Percentiles rank a stretch among this genome's conserved stretches.
Evolutionary conservation across 768 basidiomycete species (phyloP).

Genomic region (Russula ochroleuca): DNA sequence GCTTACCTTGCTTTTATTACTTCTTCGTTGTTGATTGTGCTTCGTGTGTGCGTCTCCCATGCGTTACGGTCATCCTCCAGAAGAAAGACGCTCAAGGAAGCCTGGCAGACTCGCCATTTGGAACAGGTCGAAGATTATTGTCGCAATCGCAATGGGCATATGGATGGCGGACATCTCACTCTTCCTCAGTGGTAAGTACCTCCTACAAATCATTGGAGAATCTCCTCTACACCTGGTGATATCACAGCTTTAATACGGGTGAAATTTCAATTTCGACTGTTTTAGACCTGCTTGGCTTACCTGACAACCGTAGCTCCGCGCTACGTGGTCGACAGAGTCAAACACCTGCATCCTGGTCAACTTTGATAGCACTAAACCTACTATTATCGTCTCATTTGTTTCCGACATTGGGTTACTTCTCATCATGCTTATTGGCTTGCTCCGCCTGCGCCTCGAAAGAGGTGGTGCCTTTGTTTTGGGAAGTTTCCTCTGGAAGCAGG

Average conservation of each 20-base stretch:
- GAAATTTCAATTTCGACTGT: neutral
- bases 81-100: neutral
- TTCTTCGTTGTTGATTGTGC: neutral
- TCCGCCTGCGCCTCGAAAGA: neutral
- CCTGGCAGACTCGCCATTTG: conserved; percentile 1
- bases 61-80: neutral
- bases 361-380: neutral
- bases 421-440: neutral
- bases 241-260: neutral
- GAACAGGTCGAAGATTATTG: neutral
- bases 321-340: neutral
- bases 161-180: neutral
- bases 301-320: neutral
- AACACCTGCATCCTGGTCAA: neutral
- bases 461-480: neutral
- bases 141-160: neutral
- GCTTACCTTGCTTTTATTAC: neutral
- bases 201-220: neutral
- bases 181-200: neutral
- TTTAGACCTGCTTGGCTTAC: neutral
- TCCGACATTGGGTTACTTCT: neutral
- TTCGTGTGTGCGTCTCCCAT: conserved; percentile 9
- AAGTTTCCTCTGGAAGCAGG: conserved; percentile 9
- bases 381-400: neutral
- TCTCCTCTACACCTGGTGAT: neutral